These are phyloP conservation scores for Yamadazyma buinensis DNA, from an alignment of 1,139 yeast species.

Conservation along the genomic window DNA sequence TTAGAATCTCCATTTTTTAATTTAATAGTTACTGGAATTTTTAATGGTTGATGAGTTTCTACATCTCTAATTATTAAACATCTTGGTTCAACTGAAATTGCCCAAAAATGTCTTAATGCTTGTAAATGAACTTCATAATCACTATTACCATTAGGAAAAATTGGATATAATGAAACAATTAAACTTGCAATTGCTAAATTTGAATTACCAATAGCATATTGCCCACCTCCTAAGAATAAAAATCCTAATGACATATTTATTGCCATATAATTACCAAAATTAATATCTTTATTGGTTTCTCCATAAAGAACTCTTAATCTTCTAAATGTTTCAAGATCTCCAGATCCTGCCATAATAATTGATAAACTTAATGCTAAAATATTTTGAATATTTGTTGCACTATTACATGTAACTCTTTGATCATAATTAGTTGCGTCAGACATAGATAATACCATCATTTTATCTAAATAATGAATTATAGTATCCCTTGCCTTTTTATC, in stretches of 20 bases:
- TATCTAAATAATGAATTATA: conserved; percentile 60
- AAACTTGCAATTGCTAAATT: conserved; percentile 71
- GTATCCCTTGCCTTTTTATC: conserved; percentile 53
- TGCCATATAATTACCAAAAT: conserved; percentile 76
- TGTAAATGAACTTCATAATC: conserved; percentile 66
- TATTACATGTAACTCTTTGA: conserved; percentile 52
- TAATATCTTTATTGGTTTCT: conserved; percentile 42
- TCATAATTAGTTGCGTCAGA: conserved; percentile 52
- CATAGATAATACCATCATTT: conserved; percentile 51
- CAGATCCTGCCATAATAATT: conserved; percentile 86
- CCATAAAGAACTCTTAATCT: conserved; percentile 69
- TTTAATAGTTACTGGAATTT: conserved; percentile 47
- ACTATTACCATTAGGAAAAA: conserved; percentile 49
- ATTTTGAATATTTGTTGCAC: conserved; percentile 57
- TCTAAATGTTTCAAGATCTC: conserved; percentile 76
- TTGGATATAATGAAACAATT: conserved; percentile 71
- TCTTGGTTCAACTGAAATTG: conserved; percentile 74
- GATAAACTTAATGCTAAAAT: conserved; percentile 63
- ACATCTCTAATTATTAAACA: conserved; percentile 76
- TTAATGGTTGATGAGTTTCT: conserved; percentile 49
- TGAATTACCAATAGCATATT: conserved; percentile 68
- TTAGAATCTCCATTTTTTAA: conserved; percentile 34
- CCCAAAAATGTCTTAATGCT: conserved; percentile 91
- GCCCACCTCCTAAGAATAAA: conserved; percentile 89
- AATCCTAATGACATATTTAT: conserved; percentile 83